These are phyloP conservation scores for Physcomitrium patens DNA, from an alignment of 225 moss, liverwort and hornwort species.

Conservation along the genomic window DNA sequence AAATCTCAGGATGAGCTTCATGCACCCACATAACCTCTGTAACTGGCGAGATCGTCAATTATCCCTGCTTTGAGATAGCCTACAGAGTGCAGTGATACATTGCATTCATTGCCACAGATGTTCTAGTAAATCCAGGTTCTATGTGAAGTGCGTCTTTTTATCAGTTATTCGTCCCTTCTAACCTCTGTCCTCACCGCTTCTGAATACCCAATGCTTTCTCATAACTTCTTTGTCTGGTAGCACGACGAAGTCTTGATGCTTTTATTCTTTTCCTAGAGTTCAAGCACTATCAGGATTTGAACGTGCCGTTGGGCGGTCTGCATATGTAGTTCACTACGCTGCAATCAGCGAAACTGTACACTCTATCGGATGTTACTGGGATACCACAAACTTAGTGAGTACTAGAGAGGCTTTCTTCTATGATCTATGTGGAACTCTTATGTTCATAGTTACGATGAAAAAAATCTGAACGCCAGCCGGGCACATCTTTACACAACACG, in stretches of 20 bases:
- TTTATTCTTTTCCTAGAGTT: constrained; percentile 8
- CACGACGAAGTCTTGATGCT: background rate
- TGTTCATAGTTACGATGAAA: background rate
- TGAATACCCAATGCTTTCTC: constrained; percentile 12
- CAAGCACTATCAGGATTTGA: background rate
- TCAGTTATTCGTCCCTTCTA: constrained; percentile 12
- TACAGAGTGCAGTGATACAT: constrained; percentile 36
- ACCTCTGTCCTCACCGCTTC: constrained; percentile 9
- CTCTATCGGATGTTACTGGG: background rate
- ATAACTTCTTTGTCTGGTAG: background rate
- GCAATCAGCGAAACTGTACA: constrained; percentile 1
- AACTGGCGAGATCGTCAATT: constrained; percentile 24
- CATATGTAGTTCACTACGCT: background rate
- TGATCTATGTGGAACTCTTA: background rate
- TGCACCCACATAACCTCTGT: constrained; percentile 28
- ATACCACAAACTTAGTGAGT: background rate
- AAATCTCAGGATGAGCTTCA: constrained; percentile 59
- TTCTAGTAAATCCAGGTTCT: constrained; percentile 26
- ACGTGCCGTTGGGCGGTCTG: constrained; percentile 3
- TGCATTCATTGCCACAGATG: constrained; percentile 20
- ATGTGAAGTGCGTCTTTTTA: constrained; percentile 24
- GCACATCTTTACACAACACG: no score
- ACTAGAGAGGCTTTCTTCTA: background rate
- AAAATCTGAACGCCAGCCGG: background rate
- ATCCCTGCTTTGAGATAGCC: constrained; percentile 4